Evolutionary conservation across 495 filamentous ascomycete genomes (phyloP).

Genomic region (Aspergillus panamensis): DNA sequence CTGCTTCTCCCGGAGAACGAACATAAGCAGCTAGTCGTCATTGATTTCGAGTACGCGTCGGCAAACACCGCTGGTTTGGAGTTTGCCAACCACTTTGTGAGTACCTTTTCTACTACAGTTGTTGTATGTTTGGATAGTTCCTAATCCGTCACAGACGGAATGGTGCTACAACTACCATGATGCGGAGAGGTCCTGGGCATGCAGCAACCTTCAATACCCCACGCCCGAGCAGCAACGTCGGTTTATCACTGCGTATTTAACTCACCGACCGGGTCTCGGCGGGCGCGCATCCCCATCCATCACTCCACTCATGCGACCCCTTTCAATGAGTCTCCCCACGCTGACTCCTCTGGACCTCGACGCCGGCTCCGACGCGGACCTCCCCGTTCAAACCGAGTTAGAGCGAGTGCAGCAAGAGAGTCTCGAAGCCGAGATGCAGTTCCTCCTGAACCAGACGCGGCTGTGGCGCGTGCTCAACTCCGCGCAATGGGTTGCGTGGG

Average conservation of each 20-base stretch:
- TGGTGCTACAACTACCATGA: slow-evolving; percentile 99
- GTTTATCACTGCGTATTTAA: slow-evolving; percentile 83
- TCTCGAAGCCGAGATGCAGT: slow-evolving; percentile 59
- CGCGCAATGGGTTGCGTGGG: slow-evolving; percentile 94
- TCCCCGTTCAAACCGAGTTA: slow-evolving; percentile 40
- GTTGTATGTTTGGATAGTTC: not conserved
- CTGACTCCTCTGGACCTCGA: slow-evolving; percentile 37
- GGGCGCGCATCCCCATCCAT: slow-evolving; percentile 54
- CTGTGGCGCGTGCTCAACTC: slow-evolving; percentile 85
- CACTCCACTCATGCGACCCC: slow-evolving; percentile 40
- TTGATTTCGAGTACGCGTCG: slow-evolving; percentile 97
- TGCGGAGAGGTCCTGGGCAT: slow-evolving; percentile 55
- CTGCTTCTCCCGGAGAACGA: slow-evolving; percentile 83
- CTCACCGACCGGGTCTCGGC: slow-evolving; percentile 62
- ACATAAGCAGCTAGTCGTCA: slow-evolving; percentile 93
- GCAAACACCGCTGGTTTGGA: slow-evolving; percentile 85
- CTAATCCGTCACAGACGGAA: slow-evolving; percentile 53
- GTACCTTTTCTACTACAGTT: slow-evolving; percentile 17
- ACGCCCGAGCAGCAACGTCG: slow-evolving; percentile 74
- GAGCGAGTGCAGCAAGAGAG: slow-evolving; percentile 57
- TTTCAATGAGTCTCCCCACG: slow-evolving; percentile 28
- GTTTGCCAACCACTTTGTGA: slow-evolving; percentile 95
- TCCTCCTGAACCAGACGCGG: slow-evolving; percentile 69
- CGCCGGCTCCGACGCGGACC: slow-evolving; percentile 25
- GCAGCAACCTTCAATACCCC: slow-evolving; percentile 68